These are phyloP conservation scores for Phytophthora hybrid DNA, from an alignment of 352 stramenopile species.

Conservation along the genomic window DNA sequence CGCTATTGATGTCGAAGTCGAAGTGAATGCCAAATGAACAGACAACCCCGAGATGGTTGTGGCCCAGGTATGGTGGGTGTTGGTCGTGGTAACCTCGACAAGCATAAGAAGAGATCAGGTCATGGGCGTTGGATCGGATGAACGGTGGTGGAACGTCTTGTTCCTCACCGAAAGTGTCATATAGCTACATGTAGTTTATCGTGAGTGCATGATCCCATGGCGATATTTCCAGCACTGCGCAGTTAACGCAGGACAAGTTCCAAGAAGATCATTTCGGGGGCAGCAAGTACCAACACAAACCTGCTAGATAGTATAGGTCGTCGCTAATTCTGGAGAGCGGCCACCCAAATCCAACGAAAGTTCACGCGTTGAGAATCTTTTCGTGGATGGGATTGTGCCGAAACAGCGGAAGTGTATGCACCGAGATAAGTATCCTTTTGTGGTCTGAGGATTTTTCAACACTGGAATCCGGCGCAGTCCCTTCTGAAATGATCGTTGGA, in stretches of 20 bases:
- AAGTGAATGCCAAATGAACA: constrained; percentile 32
- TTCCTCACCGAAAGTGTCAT: constrained; percentile 10
- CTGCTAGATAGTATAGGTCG: background rate
- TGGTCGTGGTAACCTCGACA: background rate
- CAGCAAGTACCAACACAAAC: background rate
- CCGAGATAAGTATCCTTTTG: background rate
- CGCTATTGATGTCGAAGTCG: constrained; percentile 3
- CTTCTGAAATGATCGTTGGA: background rate
- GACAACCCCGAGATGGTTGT: too few relatives aligned
- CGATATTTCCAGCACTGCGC: constrained; percentile 1
- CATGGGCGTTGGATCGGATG: constrained; percentile 4
- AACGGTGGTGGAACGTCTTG: background rate
- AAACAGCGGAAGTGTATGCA: too few relatives aligned
- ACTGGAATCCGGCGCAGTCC: background rate
- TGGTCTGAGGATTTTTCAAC: background rate
- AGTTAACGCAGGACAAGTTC: constrained; percentile 3
- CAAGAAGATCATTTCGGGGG: constrained; percentile 28
- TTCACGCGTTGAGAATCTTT: constrained; percentile 9
- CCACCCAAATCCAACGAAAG: background rate
- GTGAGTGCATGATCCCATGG: constrained; percentile 25
- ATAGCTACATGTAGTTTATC: too few relatives aligned
- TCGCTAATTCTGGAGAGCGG: constrained; percentile 10
- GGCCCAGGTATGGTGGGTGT: background rate
- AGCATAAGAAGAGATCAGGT: constrained; percentile 27
- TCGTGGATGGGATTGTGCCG: background rate